Conservation (phyloP, 2,329 filamentous ascomycete genomes). For the Byssoonygena ceratinophila region DNA sequence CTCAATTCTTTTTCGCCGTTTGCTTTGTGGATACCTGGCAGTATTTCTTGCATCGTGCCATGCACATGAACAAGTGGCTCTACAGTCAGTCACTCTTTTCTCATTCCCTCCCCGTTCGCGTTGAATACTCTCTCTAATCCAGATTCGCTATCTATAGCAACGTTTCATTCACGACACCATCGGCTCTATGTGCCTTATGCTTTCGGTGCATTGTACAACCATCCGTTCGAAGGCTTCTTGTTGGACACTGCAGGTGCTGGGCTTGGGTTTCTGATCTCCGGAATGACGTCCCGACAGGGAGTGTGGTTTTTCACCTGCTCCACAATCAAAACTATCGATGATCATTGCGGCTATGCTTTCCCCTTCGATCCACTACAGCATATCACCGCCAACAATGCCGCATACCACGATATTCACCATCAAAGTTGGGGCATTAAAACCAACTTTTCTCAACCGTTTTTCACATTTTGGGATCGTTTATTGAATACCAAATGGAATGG, state of each 20-base stretch:
- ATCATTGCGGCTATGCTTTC: constrained; percentile 93
- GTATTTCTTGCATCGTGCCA: constrained; percentile 89
- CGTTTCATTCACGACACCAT: constrained; percentile 91
- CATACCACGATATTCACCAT: constrained; percentile 96
- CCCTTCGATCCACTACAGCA: constrained; percentile 91
- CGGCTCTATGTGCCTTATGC: constrained; percentile 95
- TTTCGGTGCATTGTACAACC: constrained; percentile 93
- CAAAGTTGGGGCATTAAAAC: constrained; percentile 96
- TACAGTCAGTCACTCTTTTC: constrained; percentile 57
- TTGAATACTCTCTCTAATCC: background rate
- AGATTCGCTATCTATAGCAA: constrained; percentile 43
- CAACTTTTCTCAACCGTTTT: constrained; percentile 46
- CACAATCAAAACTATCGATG: constrained; percentile 92
- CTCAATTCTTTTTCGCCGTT: constrained; percentile 68
- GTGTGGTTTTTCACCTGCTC: constrained; percentile 83
- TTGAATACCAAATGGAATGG: constrained; percentile 76
- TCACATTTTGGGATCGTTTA: constrained; percentile 85
- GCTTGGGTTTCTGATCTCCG: constrained; percentile 66
- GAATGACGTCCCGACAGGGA: constrained; percentile 75
- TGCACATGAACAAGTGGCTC: constrained; percentile 96
- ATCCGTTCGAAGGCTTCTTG: constrained; percentile 85
- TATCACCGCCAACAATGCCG: constrained; percentile 87
- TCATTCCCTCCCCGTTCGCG: background rate
- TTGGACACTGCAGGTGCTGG: constrained; percentile 84
- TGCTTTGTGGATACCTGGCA: constrained; percentile 89